These are phyloP conservation scores for Trichoderma afroharzianum DNA, from an alignment of 2,329 filamentous ascomycete species.

Conservation along the genomic window DNA sequence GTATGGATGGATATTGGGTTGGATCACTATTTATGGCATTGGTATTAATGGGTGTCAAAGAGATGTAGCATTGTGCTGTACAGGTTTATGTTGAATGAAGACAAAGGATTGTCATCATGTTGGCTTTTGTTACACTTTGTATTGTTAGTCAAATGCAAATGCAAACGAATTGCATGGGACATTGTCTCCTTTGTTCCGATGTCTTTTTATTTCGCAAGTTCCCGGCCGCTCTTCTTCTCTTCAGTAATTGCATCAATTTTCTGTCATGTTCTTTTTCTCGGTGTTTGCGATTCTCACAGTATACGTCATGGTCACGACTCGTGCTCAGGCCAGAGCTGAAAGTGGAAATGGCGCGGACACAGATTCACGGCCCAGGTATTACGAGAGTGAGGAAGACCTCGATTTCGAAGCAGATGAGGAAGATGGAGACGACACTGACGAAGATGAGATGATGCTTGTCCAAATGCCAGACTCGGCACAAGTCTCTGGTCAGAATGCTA, in stretches of 20 bases:
- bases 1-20: not conserved
- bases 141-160: not conserved
- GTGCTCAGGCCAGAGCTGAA: not conserved
- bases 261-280: not conserved
- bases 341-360: not conserved
- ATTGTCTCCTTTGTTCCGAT: not conserved
- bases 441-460: not conserved
- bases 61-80: not conserved
- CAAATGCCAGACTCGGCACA: not conserved
- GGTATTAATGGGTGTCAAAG: not conserved
- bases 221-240: not conserved
- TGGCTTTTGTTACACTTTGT: not conserved
- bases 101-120: not conserved
- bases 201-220: not conserved
- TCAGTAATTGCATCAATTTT: not conserved
- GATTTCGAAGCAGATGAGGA: not conserved
- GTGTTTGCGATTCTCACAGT: not conserved
- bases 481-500: not conserved
- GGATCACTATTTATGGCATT: not conserved
- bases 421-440: not conserved
- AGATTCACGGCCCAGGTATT: not conserved
- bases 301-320: not conserved
- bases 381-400: not conserved
- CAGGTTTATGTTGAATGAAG: not conserved
- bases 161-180: not conserved